Percentiles rank a stretch among this genome's conserved stretches.
phyloP scores from a whole-genome alignment of 345 rosid species.

The Hypericum perforatum region DNA sequence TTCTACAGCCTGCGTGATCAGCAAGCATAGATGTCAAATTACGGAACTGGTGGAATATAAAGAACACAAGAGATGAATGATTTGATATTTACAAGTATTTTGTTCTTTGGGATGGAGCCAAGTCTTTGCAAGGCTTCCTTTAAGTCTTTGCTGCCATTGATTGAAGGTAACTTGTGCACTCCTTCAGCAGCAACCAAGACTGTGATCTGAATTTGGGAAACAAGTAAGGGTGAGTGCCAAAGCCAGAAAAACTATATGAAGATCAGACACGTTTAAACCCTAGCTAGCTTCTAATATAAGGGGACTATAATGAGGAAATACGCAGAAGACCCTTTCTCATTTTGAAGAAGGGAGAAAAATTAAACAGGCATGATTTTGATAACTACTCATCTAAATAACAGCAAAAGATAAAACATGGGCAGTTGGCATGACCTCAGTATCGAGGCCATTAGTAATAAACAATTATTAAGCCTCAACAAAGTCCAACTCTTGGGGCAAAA shows the following conservation, averaged over 20 bases:
- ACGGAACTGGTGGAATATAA: conserved; percentile 4
- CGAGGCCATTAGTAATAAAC: too few relatives aligned
- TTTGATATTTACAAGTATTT: conserved; percentile 45
- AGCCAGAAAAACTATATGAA: neutral
- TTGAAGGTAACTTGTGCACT: conserved; percentile 56
- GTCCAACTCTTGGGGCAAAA: too few relatives aligned
- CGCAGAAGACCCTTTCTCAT: too few relatives aligned
- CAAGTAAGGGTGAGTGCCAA: neutral
- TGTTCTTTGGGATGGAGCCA: conserved; percentile 58
- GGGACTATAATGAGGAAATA: too few relatives aligned
- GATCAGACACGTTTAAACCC: neutral
- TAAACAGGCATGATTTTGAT: too few relatives aligned
- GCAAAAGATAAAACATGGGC: too few relatives aligned
- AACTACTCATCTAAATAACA: too few relatives aligned
- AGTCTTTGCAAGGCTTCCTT: conserved; percentile 82
- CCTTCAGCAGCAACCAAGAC: conserved; percentile 93
- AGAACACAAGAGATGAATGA: neutral
- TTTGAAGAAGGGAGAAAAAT: too few relatives aligned
- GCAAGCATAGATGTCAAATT: conserved; percentile 11
- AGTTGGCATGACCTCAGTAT: too few relatives aligned
- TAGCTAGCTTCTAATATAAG: too few relatives aligned
- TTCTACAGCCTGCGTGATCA: conserved; percentile 66
- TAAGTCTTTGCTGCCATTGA: conserved; percentile 57
- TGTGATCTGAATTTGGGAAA: conserved; percentile 45
- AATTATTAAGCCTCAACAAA: too few relatives aligned